Base-by-base conservation (phyloP, 2,329 filamentous ascomycete genomes). In the Fusarium staphyleae region DNA sequence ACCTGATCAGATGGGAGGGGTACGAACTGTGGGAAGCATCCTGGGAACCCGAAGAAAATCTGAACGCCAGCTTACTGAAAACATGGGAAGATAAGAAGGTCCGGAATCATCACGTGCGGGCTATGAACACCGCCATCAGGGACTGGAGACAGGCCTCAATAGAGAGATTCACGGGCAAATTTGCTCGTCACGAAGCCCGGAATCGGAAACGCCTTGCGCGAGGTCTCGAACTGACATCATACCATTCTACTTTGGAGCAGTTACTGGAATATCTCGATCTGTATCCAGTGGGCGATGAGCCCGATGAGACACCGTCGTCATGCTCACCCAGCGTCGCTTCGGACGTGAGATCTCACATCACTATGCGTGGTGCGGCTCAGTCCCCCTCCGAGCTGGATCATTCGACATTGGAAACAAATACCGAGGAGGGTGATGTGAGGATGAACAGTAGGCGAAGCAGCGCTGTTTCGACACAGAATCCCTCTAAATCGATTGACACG, bases 41-140 rank as follows among this genome's bases (percentile, higher is more conserved):
- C 3, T 86, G 82, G 82, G 82, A 86, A 58, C 80, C 82, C 0
- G 58, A 66, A 9, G 67, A 74, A 5, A 71, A 82, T 48, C 65
- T 85, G 4, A 70, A 69, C 0, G 56, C 68, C 2, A 70, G 70
- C 0, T 67, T 83, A 5, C 63, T 77, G 2, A 52, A 65, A 0
- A 65, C 74, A 3, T 85, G 82, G 82, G 67, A 74, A 41, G 65
- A 71, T 19, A 72, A 67, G 5, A 79, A 78, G 59, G 60, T 65
- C n/a, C 66, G 69, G 6, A 69, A 74, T 9, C 68, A 65, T 3
- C 65, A 65, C 7, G 73, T 75, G 11, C 62, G 68, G 8, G 55
- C 67, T 10, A 33, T 69, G 12, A 69, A 70, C 0, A 79, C 79
- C 50, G 73, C 77, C 16, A 52, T 81, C 13, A 48, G 62, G 4